phyloP scores from a whole-genome alignment of 2,329 filamentous ascomycete species.

The Trichoderma arundinaceum region DNA sequence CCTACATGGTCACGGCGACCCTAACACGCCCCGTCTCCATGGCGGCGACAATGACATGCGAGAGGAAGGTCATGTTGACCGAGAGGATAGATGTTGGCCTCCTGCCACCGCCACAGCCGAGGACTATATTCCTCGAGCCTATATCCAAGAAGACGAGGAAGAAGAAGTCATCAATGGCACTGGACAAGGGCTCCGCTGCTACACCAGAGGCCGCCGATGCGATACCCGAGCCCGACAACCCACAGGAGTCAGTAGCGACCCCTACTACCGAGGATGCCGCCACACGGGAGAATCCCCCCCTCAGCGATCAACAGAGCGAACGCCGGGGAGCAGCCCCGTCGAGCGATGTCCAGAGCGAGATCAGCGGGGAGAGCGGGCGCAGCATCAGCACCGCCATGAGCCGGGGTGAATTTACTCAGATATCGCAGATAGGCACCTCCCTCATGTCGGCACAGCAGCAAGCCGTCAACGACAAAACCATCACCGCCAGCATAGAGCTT shows the following conservation, averaged over 20 bases:
- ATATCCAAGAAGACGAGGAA: slow-evolving; percentile 73
- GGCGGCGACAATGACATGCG: slow-evolving; percentile 77
- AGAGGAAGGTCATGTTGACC: slow-evolving; percentile 77
- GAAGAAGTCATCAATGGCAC: slow-evolving; percentile 56
- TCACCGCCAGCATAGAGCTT: slow-evolving; percentile 84
- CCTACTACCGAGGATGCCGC: slow-evolving; percentile 4
- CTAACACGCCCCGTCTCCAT: slow-evolving; percentile 89
- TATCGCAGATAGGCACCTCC: slow-evolving; percentile 42
- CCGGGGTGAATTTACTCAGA: slow-evolving; percentile 51
- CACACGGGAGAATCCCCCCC: slow-evolving; percentile 45
- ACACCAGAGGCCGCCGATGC: slow-evolving; percentile 48
- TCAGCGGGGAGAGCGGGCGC: slow-evolving; percentile 71
- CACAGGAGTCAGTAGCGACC: slow-evolving; percentile 44
- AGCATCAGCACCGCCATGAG: slow-evolving; percentile 70
- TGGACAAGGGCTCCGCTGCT: slow-evolving; percentile 54
- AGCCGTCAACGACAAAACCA: slow-evolving; percentile 71
- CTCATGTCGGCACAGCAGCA: slow-evolving; percentile 48
- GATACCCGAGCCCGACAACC: slow-evolving; percentile 43
- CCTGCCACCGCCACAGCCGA: slow-evolving; percentile 74
- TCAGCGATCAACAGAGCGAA: slow-evolving; percentile 42
- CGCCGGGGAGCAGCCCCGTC: slow-evolving; percentile 51
- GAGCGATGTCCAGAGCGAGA: slow-evolving; percentile 68
- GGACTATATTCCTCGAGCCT: slow-evolving; percentile 85
- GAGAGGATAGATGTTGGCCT: slow-evolving; percentile 85
- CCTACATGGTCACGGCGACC: slow-evolving; percentile 88